Percentiles rank a stretch among this genome's conserved stretches.
Conservation (phyloP, 192 early-diverging fungal species). For the Radiomyces spectabilis region DNA sequence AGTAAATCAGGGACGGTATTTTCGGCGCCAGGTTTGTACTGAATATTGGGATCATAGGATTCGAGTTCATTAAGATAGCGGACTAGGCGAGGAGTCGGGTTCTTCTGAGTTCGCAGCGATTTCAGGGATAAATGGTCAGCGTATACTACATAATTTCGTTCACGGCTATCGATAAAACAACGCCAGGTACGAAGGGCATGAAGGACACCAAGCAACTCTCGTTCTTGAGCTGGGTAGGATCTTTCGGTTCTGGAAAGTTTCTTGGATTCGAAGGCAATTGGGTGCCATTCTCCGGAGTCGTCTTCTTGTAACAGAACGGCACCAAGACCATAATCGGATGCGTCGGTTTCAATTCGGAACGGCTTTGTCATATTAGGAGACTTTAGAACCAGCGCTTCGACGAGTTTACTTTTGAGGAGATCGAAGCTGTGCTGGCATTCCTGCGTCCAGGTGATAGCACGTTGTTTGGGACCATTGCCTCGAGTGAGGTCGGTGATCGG, state of each 20-base stretch:
- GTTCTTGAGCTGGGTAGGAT: not conserved
- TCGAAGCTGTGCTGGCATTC: not conserved
- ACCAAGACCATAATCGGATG: slow-evolving; percentile 2
- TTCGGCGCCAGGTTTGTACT: too few relatives aligned
- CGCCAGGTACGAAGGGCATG: not conserved
- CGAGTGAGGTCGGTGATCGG: slow-evolving; percentile 8
- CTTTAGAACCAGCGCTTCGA: slow-evolving; percentile 12
- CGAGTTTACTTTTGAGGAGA: not conserved
- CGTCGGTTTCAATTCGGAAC: slow-evolving; percentile 29
- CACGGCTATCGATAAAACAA: not conserved
- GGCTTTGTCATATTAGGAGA: slow-evolving; percentile 20
- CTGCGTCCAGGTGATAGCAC: not conserved
- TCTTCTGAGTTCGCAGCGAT: not conserved
- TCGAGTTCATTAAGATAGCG: slow-evolving; percentile 4
- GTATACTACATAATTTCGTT: not conserved
- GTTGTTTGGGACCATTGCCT: too few relatives aligned
- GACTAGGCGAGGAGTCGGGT: too few relatives aligned
- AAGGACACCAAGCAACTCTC: not conserved
- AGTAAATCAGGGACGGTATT: too few relatives aligned
- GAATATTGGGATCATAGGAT: not conserved
- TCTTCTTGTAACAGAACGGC: not conserved
- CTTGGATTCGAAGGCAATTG: not conserved
- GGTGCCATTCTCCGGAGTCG: not conserved
- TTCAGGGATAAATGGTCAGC: not conserved
- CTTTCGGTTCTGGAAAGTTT: not conserved